Conservation (phyloP, 805 yeast species). For the Starmerella apicola region DNA sequence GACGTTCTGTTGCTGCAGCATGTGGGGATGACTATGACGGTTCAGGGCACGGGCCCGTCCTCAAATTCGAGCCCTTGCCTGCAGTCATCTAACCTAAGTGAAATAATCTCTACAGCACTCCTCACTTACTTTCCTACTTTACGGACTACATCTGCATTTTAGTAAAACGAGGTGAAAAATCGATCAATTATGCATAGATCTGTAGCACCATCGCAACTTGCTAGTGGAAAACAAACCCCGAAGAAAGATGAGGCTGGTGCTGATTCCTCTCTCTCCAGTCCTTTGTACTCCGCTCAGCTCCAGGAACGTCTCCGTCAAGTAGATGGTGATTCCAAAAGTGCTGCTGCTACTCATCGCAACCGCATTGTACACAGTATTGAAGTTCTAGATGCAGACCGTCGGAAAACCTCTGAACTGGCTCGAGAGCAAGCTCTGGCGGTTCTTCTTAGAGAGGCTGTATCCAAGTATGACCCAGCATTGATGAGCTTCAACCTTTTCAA, state of each 20-base stretch:
- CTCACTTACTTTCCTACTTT: too few species aligned
- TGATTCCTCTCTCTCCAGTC: slow-evolving; percentile 15
- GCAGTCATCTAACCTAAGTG: too few species aligned
- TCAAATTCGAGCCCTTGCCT: too few species aligned
- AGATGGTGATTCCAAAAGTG: slow-evolving; percentile 3
- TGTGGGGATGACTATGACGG: too few species aligned
- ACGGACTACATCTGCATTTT: too few species aligned
- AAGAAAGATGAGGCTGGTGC: slow-evolving; percentile 3
- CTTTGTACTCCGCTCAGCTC: slow-evolving; percentile 18
- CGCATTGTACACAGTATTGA: slow-evolving; percentile 21
- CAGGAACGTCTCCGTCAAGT: slow-evolving; percentile 19
- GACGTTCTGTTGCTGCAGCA: too few species aligned
- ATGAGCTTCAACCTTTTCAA: slow-evolving; percentile 17
- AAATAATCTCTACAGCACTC: too few species aligned
- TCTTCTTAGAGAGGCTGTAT: slow-evolving; percentile 22
- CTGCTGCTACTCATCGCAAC: slow-evolving; percentile 4
- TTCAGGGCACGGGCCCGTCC: too few species aligned
- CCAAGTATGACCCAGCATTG: slow-evolving; percentile 25
- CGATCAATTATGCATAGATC: slow-evolving; percentile 6
- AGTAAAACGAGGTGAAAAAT: too few species aligned
- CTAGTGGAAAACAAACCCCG: slow-evolving; percentile 15
- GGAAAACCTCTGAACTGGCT: slow-evolving; percentile 24
- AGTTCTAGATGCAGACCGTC: slow-evolving; percentile 23
- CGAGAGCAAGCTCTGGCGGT: slow-evolving; percentile 26
- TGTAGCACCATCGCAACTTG: slow-evolving; percentile 10